Evolutionary conservation across 768 basidiomycete genomes (phyloP).

Genomic region (Lactifluus echinatus): DNA sequence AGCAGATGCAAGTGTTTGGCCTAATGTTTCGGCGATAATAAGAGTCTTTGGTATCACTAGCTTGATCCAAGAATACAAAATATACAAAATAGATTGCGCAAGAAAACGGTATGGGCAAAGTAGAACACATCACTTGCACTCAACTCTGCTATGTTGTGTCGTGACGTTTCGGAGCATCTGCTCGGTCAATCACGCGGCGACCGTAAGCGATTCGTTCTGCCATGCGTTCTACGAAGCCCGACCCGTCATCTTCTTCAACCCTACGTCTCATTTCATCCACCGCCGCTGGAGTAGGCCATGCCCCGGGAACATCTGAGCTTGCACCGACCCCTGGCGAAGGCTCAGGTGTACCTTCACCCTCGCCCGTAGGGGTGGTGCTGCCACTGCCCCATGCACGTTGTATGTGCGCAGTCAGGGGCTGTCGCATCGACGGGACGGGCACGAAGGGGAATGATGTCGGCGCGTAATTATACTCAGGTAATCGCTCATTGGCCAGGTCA

Average conservation of each 20-base stretch:
- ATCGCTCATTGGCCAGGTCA: slow-evolving; percentile 66
- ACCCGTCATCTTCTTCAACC: slow-evolving; percentile 45
- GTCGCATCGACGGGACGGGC: slow-evolving; percentile 57
- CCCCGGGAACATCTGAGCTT: slow-evolving; percentile 27
- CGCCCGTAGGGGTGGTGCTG: slow-evolving; percentile 15
- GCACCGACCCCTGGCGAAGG: slow-evolving; percentile 22
- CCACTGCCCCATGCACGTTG: slow-evolving; percentile 16
- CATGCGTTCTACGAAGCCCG: slow-evolving; percentile 48
- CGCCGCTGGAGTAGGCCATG: slow-evolving; percentile 25
- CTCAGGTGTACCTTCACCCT: slow-evolving; percentile 1
- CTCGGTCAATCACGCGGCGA: slow-evolving; percentile 37
- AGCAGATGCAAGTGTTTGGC: background rate
- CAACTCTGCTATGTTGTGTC: slow-evolving; percentile 39
- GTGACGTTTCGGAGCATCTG: slow-evolving; percentile 51
- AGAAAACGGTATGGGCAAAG: background rate
- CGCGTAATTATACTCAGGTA: slow-evolving; percentile 47
- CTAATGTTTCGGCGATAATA: background rate
- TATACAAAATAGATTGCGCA: background rate
- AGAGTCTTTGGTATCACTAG: background rate
- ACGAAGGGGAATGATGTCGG: slow-evolving; percentile 35
- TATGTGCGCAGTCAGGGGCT: slow-evolving; percentile 20
- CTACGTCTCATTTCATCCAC: slow-evolving; percentile 63
- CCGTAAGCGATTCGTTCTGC: slow-evolving; percentile 56
- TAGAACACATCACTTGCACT: background rate
- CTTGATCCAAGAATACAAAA: background rate